Base-by-base conservation (phyloP, 1,284 basidiomycete genomes). In the Leccinum huronense region DNA sequence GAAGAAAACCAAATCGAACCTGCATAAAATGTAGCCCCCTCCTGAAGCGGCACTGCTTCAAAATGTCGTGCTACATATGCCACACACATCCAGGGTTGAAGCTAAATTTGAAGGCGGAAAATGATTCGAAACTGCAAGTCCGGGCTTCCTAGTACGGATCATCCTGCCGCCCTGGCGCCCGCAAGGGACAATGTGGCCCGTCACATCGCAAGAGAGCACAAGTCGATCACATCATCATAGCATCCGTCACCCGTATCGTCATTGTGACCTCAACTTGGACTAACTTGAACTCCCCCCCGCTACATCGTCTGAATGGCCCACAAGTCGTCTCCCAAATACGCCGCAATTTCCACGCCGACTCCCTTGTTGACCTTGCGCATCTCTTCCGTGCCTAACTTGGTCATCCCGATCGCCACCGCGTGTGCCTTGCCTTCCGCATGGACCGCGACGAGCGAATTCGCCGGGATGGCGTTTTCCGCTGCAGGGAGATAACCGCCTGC, bases 341-440 rank as follows among this genome's bases (percentile, higher is more conserved):
- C 87, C 33, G 91, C 81, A 33, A 92, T 91, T 78, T 98, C 96
- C 27, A 98, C 93, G 0, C 89, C 97, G 48, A 95, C 85, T 48
- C 89, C 94, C 78, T 98, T 98, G 73, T 95, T 97, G 33, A 94
- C 81, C 76, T 83, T 85, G 76, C 87, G 86, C 76, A 99, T 97
- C 60, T 98, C 95, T 72, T 95, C 94, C 34, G 94, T 93, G 58
- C 84, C 81, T 68, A 96, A 80, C 76, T 92, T 91, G 68, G 91
- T 87, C 64, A 95, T 80, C 3, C 97, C 97, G 63, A 99, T 86
- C 0, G 90, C 97, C 36, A 94, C 88, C 1, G 96, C 89, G 70
- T 95, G 88, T 68, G 96, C 91, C 78, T 99, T 99, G n/a, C 96
- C 97, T 77, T 99, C 95, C 16, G 95, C 94, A 70, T 90, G 84